phyloP scores from a whole-genome alignment of 176 grass and related monocot genomes.

The Musa acuminata region DNA sequence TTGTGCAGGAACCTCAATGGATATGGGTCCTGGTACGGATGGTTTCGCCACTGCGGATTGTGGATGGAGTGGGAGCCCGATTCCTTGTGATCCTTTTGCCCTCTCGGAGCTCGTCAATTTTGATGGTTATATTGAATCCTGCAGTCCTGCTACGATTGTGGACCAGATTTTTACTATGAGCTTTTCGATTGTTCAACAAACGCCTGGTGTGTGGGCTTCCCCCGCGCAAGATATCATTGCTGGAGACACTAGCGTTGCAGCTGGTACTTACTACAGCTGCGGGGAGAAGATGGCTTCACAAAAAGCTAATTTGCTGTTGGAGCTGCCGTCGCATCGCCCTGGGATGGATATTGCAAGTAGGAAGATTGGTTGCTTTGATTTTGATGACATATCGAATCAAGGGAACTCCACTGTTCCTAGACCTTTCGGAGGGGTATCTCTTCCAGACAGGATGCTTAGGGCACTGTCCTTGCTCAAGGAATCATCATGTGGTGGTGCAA shows the following conservation, averaged over 20 bases:
- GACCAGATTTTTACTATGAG: background rate
- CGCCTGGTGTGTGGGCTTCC: slow-evolving; percentile 9
- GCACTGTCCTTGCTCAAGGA: slow-evolving; percentile 38
- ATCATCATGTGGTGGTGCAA: slow-evolving; percentile 8
- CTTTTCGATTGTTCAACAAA: background rate
- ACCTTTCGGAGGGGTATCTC: slow-evolving; percentile 12
- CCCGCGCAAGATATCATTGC: background rate
- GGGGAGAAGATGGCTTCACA: slow-evolving; percentile 15
- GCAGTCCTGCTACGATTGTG: background rate
- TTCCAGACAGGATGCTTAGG: slow-evolving; percentile 44
- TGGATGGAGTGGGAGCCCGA: background rate
- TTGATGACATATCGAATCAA: background rate
- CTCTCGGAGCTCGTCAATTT: background rate
- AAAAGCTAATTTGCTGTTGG: slow-evolving; percentile 2
- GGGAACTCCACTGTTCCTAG: slow-evolving; percentile 3
- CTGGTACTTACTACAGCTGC: background rate
- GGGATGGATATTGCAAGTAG: background rate
- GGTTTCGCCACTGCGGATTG: background rate
- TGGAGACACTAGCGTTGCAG: background rate
- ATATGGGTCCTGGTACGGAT: background rate
- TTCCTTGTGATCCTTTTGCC: background rate
- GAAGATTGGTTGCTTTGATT: background rate
- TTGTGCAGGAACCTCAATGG: too few relatives aligned
- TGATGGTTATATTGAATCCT: slow-evolving; percentile 1
- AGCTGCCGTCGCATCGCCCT: background rate